phyloP scores from a whole-genome alignment of 306 rosid genomes.

The Acmispon strigosus region DNA sequence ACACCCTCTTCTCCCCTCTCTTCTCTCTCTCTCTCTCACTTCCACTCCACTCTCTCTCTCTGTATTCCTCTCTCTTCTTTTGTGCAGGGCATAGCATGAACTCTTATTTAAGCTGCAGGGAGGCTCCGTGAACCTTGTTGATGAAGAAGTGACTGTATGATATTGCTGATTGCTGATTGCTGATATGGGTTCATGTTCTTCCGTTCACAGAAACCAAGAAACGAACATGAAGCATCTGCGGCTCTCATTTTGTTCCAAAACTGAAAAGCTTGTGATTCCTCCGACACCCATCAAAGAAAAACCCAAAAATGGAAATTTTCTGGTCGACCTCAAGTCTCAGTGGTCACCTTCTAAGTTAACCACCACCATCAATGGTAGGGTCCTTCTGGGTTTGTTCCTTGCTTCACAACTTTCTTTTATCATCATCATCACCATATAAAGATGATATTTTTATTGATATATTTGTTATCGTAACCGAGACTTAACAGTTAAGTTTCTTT shows the following conservation, averaged over 20 bases:
- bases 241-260: constrained; percentile 44
- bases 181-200: constrained; percentile 68
- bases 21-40: constrained; percentile 23
- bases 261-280: constrained; percentile 44
- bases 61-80: too few species aligned
- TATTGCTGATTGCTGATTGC: too few species aligned
- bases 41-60: constrained; percentile 25
- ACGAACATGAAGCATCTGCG: constrained; percentile 51
- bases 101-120: background rate
- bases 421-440: background rate
- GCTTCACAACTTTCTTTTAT: background rate
- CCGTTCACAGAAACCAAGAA: constrained; percentile 44
- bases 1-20: background rate
- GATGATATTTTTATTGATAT: background rate
- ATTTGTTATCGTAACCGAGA: background rate
- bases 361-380: constrained; percentile 35
- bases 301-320: constrained; percentile 29
- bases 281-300: constrained; percentile 60
- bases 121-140: constrained; percentile 13
- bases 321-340: constrained; percentile 37
- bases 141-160: constrained; percentile 16
- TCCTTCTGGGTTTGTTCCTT: background rate
- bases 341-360: constrained; percentile 41
- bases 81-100: background rate
- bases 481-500: background rate